Conservation (phyloP, 2,329 filamentous ascomycete genomes). For the Sporothrix variecibatus region DNA sequence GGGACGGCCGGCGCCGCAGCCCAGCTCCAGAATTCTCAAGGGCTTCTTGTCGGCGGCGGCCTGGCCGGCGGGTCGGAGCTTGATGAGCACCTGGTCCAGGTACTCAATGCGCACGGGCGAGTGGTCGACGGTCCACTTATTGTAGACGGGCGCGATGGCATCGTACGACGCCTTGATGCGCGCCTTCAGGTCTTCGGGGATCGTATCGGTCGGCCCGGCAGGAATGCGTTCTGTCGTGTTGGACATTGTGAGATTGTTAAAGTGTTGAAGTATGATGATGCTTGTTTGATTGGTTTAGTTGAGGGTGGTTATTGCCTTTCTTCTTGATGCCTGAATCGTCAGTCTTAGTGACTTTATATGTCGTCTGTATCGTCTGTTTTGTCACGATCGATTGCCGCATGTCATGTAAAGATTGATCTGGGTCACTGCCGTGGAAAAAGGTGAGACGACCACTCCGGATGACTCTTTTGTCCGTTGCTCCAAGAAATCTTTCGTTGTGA, state of each 20-base stretch:
- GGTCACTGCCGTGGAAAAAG: background rate
- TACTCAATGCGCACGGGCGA: constrained; percentile 29
- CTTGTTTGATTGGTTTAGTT: background rate
- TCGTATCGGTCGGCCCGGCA: background rate
- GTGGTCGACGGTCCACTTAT: constrained; percentile 43
- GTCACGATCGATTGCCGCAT: background rate
- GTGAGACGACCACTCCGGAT: background rate
- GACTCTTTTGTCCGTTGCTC: constrained; percentile 5
- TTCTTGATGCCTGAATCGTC: background rate
- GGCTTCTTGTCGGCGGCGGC: background rate
- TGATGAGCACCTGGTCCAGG: background rate
- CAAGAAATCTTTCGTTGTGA: background rate
- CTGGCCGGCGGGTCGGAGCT: background rate
- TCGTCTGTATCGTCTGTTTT: background rate
- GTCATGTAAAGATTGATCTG: background rate
- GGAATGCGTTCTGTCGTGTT: background rate
- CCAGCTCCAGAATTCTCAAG: background rate
- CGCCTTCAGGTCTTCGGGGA: constrained; percentile 40
- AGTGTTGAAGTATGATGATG: background rate
- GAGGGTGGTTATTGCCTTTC: background rate
- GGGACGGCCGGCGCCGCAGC: constrained; percentile 1
- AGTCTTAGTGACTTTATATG: background rate
- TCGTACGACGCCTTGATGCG: constrained; percentile 38
- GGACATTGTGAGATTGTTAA: background rate
- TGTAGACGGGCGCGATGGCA: constrained; percentile 44